Evolutionary conservation across 2,329 filamentous ascomycete genomes (phyloP).

Genomic region (Dactylellina cionopaga): DNA sequence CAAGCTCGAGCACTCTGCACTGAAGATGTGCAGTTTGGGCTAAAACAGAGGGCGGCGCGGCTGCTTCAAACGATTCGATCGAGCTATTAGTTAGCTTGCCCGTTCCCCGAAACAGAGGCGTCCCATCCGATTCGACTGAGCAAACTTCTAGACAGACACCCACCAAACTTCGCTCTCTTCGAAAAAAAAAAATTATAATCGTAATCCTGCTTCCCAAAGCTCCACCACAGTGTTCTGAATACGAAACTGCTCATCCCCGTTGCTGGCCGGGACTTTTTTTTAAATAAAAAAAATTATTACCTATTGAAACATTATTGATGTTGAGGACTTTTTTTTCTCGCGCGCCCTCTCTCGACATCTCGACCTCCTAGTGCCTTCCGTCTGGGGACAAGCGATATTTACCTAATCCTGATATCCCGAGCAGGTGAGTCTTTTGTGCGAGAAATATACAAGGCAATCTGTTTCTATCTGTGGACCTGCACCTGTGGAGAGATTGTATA

Average conservation of each 20-base stretch:
- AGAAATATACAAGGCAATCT: background rate
- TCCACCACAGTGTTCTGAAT: slow-evolving; percentile 32
- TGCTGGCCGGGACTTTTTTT: slow-evolving; percentile 39
- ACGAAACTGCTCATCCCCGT: slow-evolving; percentile 42
- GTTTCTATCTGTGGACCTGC: background rate
- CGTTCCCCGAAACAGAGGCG: slow-evolving; percentile 52
- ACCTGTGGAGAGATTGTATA: too few species aligned
- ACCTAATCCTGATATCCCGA: slow-evolving; percentile 39
- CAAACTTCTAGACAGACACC: slow-evolving; percentile 12
- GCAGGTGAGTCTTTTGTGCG: slow-evolving; percentile 34
- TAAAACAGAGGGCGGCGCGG: slow-evolving; percentile 30
- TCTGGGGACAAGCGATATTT: slow-evolving; percentile 47
- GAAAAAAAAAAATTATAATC: slow-evolving; percentile 5
- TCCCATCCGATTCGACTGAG: slow-evolving; percentile 48
- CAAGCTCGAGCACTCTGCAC: slow-evolving; percentile 13
- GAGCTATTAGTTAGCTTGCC: slow-evolving; percentile 34
- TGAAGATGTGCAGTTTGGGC: slow-evolving; percentile 30
- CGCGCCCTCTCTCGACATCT: background rate
- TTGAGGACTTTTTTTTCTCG: background rate
- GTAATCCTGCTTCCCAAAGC: background rate
- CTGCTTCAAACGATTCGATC: slow-evolving; percentile 28
- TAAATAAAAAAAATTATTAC: too few species aligned
- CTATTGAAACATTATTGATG: background rate
- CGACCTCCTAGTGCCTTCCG: slow-evolving; percentile 31
- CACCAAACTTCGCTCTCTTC: background rate